Base-by-base conservation (phyloP, 2,329 filamentous ascomycete genomes). In the Phialophora expanda region DNA sequence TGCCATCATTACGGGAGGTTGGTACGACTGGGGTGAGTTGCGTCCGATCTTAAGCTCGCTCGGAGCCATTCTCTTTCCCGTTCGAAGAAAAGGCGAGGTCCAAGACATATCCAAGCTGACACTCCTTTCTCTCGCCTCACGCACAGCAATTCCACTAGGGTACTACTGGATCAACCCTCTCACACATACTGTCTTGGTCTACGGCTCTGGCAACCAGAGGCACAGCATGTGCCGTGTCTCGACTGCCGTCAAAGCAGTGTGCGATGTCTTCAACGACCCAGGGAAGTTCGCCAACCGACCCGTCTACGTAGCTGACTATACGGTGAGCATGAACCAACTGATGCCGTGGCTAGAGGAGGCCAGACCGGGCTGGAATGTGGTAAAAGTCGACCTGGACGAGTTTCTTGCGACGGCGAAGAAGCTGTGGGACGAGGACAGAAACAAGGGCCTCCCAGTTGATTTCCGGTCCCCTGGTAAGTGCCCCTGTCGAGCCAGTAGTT, bases 81-180 rank as follows among this genome's bases (percentile, higher is more conserved):
- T n/a, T 44, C 17, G 17, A n/a, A n/a, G 5, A 4, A 44, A 44
- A n/a, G 38, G 17, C 38, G 4, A 44, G 38, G n/a, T 44, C 8
- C 17, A 44, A 9, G 17, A 44, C 5, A n/a, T 2, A 44, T 44
- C 38, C 1, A 26, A 20, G 44, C 57, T 53, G 17, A 51, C 26
- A 4, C 22, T 7, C 28, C 24, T 44, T 8, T 17, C 17, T 20
- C 20, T n/a, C 12, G 38, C 14, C 38, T 7, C 6, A n/a, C 17
- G 17, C 11, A 38, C 24, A 65, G 64, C 64, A 26, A 62, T 66
- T 4, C 64, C 64, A 0, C 59, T 66, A n/a, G 64, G 64, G 3
- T 66, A 62, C 44, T 66, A 66, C 54, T 66, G 64, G 59, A 55
- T 66, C 54, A 66, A 66, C 32, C 64, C 64, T 28, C 44, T 41